These are phyloP conservation scores for Rhodotorula paludigena DNA, from an alignment of 768 basidiomycete genomes.

Conservation along the genomic window DNA sequence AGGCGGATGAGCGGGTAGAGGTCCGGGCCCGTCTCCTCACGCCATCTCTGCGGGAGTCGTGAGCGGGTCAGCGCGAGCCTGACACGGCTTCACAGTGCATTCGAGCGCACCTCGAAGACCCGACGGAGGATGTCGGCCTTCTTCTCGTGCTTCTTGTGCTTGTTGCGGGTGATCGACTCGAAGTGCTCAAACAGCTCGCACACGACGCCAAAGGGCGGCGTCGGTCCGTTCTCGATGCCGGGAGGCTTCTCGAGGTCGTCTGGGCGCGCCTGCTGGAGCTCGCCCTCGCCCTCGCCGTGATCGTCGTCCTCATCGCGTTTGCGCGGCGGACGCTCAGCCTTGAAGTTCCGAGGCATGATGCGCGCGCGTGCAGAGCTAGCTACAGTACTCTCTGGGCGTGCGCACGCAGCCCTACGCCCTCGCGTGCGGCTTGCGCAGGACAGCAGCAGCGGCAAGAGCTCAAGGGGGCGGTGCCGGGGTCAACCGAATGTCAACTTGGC, in stretches of 20 bases:
- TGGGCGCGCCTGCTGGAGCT: not conserved
- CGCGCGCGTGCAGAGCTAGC: too few species aligned
- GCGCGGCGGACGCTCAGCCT: too few species aligned
- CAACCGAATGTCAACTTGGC: not conserved
- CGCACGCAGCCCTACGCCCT: too few species aligned
- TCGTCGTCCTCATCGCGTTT: not conserved
- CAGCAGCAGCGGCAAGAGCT: too few species aligned
- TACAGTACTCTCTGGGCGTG: too few species aligned
- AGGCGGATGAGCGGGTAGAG: conserved; percentile 79
- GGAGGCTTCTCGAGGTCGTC: conserved; percentile 25
- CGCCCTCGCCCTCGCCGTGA: not conserved
- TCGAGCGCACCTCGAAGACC: conserved; percentile 17
- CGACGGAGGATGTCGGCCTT: conserved; percentile 16
- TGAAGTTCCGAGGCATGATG: too few species aligned
- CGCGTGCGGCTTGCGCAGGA: too few species aligned
- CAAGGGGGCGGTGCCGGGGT: too few species aligned
- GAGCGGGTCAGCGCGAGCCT: not conserved
- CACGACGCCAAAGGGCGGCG: conserved; percentile 11
- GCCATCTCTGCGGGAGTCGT: conserved; percentile 55
- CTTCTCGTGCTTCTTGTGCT: conserved; percentile 17
- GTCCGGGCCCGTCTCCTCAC: conserved; percentile 76
- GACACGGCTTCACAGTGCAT: accelerated
- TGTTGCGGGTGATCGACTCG: conserved; percentile 31
- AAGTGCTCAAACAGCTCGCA: conserved; percentile 12
- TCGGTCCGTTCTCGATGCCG: conserved; percentile 3